These are phyloP conservation scores for Suillus tomentosus DNA, from an alignment of 768 basidiomycete species.

Conservation along the genomic window DNA sequence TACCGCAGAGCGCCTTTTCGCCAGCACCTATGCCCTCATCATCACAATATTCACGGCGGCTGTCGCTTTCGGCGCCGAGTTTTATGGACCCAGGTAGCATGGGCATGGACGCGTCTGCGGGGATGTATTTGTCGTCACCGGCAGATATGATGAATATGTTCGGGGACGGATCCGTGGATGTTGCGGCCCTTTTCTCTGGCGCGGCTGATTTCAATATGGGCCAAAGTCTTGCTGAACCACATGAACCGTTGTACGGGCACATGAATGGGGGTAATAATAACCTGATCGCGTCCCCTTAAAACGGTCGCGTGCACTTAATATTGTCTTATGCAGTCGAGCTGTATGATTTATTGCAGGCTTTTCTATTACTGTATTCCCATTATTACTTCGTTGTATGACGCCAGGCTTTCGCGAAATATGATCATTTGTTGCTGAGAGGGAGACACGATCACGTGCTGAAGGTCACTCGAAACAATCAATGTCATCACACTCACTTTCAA, in stretches of 20 bases:
- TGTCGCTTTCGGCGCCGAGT: slow-evolving; percentile 27
- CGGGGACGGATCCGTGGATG: slow-evolving; percentile 47
- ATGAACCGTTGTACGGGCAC: slow-evolving; percentile 32
- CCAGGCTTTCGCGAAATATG: neutral
- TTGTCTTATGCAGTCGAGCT: slow-evolving; percentile 11
- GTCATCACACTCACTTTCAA: no score
- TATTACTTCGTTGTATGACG: neutral
- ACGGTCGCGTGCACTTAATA: neutral
- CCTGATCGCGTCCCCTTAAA: slow-evolving; percentile 32
- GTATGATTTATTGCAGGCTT: slow-evolving; percentile 20
- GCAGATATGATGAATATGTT: slow-evolving; percentile 66
- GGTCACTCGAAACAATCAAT: neutral
- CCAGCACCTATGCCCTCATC: slow-evolving; percentile 21
- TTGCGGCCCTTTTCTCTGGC: slow-evolving; percentile 33
- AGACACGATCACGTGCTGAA: neutral
- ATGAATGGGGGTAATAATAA: slow-evolving; percentile 17
- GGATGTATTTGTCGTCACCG: slow-evolving; percentile 54
- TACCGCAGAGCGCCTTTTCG: slow-evolving; percentile 21
- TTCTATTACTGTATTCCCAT: slow-evolving; percentile 3
- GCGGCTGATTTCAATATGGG: slow-evolving; percentile 32
- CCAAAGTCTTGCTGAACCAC: slow-evolving; percentile 27
- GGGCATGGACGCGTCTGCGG: slow-evolving; percentile 49
- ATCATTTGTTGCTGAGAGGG: neutral
- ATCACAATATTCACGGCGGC: slow-evolving; percentile 29
- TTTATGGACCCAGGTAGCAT: slow-evolving; percentile 36